Evolutionary conservation across 805 yeast species (phyloP).

Genomic region (Saccharomyces mikatae): DNA sequence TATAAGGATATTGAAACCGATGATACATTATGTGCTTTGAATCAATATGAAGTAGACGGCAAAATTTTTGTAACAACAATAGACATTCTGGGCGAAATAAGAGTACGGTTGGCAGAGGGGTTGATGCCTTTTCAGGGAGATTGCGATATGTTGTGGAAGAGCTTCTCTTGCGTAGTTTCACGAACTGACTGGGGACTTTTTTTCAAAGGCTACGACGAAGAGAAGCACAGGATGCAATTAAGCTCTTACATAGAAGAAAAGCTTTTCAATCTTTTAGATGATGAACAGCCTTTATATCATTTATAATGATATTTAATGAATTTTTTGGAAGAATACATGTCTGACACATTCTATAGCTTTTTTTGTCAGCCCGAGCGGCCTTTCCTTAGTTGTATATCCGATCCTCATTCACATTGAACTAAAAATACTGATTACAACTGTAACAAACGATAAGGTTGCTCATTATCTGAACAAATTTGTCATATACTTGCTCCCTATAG

Average conservation of each 20-base stretch:
- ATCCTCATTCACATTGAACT: not conserved
- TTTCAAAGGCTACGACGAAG: constrained; percentile 9
- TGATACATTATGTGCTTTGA: not conserved
- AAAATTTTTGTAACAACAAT: not conserved
- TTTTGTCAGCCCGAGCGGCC: not conserved
- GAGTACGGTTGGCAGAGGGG: not conserved
- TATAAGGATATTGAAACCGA: not conserved
- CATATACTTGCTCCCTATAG: not conserved
- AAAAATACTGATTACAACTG: not conserved
- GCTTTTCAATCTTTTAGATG: not conserved
- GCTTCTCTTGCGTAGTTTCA: constrained; percentile 4
- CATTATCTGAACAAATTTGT: not conserved
- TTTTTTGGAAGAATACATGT: not conserved
- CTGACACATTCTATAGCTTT: not conserved
- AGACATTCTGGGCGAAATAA: not conserved
- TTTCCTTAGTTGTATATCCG: not conserved
- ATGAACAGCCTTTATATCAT: not conserved
- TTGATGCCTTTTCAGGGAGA: not conserved
- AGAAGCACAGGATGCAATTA: not conserved
- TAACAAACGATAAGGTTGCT: not conserved
- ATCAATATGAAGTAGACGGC: not conserved
- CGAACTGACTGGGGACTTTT: constrained; percentile 15
- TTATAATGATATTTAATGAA: not conserved
- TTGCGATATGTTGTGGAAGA: not conserved
- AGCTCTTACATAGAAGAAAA: not conserved